Percentiles rank a stretch among this genome's conserved stretches.
Conservation (phyloP, 495 filamentous ascomycete genomes). For the Monascus purpureus region DNA sequence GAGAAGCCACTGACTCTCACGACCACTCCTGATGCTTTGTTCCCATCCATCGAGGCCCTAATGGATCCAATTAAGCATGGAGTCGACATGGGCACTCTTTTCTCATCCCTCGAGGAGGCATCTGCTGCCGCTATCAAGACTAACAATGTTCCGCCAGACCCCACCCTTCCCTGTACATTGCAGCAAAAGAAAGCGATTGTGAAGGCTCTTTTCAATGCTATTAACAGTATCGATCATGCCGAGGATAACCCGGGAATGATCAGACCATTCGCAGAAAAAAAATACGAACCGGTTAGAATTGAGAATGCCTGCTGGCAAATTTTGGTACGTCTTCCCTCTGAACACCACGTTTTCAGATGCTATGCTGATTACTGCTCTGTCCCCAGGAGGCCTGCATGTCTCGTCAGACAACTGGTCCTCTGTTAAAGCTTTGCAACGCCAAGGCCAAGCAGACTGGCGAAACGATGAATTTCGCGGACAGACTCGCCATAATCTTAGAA, state of each 20-base stretch:
- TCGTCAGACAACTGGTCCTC: constrained; percentile 2
- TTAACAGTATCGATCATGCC: constrained; percentile 7
- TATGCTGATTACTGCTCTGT: neutral
- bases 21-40: neutral
- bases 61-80: constrained; percentile 1
- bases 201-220: constrained; percentile 9
- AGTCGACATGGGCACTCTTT: constrained; percentile 1
- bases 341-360: too few species aligned
- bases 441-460: constrained; percentile 1
- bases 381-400: constrained; percentile 3
- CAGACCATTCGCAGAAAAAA: constrained; percentile 11
- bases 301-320: constrained; percentile 11
- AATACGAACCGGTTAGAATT: constrained; percentile 3
- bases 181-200: constrained; percentile 10
- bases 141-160: constrained; percentile 1
- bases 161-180: constrained; percentile 7
- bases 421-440: constrained; percentile 1
- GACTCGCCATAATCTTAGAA: constrained; percentile 2
- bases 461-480: constrained; percentile 2
- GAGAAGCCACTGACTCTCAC: neutral
- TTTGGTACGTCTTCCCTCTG: constrained; percentile 8
- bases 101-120: constrained; percentile 4
- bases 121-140: neutral
- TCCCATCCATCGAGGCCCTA: neutral
- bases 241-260: constrained; percentile 22